Evolutionary conservation across 2,329 filamentous ascomycete genomes (phyloP).

Genomic region (Diatrype stigma): DNA sequence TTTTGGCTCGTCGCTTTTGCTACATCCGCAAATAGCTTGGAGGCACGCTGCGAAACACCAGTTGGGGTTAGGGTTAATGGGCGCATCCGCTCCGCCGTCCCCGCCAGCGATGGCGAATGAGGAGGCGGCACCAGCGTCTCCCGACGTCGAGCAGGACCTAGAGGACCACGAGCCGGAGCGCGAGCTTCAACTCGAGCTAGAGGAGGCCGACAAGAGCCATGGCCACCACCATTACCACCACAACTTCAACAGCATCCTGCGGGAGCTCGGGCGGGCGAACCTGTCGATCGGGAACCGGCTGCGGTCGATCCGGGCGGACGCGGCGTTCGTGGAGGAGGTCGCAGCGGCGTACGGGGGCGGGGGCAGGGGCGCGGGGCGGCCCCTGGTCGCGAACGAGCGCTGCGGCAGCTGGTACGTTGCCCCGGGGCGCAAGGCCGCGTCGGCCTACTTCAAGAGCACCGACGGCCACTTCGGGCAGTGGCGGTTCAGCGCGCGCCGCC

Average conservation of each 20-base stretch:
- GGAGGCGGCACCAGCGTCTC: neutral
- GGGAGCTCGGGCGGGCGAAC: neutral
- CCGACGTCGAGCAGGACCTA: too few species aligned
- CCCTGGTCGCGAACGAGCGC: constrained; percentile 86
- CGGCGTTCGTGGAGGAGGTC: constrained; percentile 65
- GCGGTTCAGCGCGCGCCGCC: constrained; percentile 78
- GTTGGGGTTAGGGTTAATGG: too few species aligned
- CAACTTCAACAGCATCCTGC: neutral
- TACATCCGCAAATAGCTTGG: too few species aligned
- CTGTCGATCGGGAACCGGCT: constrained; percentile 80
- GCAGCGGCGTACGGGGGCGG: constrained; percentile 47
- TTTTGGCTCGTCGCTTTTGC: too few species aligned
- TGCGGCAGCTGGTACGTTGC: constrained; percentile 95
- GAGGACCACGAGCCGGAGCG: neutral
- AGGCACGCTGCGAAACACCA: too few species aligned
- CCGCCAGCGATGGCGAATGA: too few species aligned
- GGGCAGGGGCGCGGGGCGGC: constrained; percentile 26
- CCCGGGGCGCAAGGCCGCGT: constrained; percentile 60
- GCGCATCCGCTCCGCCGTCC: too few species aligned
- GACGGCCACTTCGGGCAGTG: constrained; percentile 90
- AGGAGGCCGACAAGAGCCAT: neutral
- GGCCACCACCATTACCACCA: neutral
- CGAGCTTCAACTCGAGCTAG: neutral
- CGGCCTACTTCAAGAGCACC: constrained; percentile 96
- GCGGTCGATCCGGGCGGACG: constrained; percentile 71